Base-by-base conservation (phyloP, 139 green algal genomes). In the Pseudopediastrum boryanum region DNA sequence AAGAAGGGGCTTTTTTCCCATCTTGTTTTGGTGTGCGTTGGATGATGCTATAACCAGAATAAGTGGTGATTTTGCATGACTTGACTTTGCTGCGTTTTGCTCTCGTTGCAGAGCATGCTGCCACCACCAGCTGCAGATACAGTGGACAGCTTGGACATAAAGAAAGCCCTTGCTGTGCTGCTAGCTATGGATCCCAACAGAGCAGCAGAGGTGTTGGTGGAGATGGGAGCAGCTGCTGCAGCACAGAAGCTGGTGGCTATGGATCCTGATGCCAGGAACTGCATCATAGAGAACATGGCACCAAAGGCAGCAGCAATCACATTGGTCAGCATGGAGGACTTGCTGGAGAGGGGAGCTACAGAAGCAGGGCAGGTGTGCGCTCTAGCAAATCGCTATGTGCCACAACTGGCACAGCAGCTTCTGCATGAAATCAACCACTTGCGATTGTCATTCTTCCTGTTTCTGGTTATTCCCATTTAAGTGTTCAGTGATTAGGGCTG, bases 261-360 rank as follows among this genome's bases (percentile, higher is more conserved):
- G 68, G 77, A 83, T 29, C 33, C 65, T 19, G 68, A 81, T 29
- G 62, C 62, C 0, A 79, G 83, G 7, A 67, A 80, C 52, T 39
- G 52, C 67, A 84, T 89, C 59, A 70, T 89, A 27, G 84, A 89
- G 73, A 52, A 21, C 77, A 85, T 89, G 84, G 69, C 80, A 25
- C 84, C 80, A 0, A 62, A 78, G 2, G n/a, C 62, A 23, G 84
- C 84, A 8, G 84, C 84, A 3, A 42, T 66, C 19, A 78, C 68
- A 10, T 66, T 89, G 21, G 39, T 82, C 1, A 52, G 42, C 27
- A 85, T 89, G 80, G 84, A 89, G 46, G 71, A 78, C 29, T 59
- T 44, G 6, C 35, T 80, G 62, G 62, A 74, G 71, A 41, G 33
- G 50, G 38, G 59, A 42, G 7, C 3, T 38, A 68, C 46, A 16